Evolutionary conservation across 768 basidiomycete genomes (phyloP).

Genomic region (Rubroboletus pulcherrimus): DNA sequence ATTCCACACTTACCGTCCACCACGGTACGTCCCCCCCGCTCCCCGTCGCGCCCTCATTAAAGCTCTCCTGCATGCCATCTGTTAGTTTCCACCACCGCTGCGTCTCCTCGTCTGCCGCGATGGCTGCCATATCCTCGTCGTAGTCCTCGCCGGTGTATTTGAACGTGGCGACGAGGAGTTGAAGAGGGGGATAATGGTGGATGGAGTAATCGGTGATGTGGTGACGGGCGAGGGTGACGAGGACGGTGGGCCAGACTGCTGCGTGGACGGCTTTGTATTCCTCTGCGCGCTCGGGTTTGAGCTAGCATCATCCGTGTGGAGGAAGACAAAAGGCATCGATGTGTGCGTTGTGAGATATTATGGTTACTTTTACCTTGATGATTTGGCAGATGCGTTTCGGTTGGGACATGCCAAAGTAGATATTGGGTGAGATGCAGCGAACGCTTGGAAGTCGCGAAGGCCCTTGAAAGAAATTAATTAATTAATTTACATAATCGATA

Average conservation of each 20-base stretch:
- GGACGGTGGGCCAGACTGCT: constrained; percentile 66
- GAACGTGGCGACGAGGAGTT: constrained; percentile 74
- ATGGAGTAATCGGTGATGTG: constrained; percentile 78
- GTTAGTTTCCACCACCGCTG: constrained; percentile 74
- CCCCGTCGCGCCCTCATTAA: constrained; percentile 64
- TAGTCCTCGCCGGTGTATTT: constrained; percentile 69
- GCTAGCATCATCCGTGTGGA: constrained; percentile 3
- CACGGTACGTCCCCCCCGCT: constrained; percentile 68
- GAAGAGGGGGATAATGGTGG: constrained; percentile 57
- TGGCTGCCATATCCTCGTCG: constrained; percentile 58
- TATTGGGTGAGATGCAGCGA: no score
- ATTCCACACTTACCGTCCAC: constrained; percentile 50
- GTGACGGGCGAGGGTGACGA: constrained; percentile 55
- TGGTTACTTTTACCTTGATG: constrained; percentile 47
- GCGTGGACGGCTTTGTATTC: constrained; percentile 60
- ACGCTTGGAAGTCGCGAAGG: neutral
- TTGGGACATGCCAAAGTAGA: constrained; percentile 7
- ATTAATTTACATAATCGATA: neutral
- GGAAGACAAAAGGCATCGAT: no score
- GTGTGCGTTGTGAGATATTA: no score
- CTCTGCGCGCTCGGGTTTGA: constrained; percentile 47
- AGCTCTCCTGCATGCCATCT: constrained; percentile 74
- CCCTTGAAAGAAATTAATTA: no score
- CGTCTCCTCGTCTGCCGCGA: constrained; percentile 67
- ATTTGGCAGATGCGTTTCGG: constrained; percentile 66